phyloP scores from a whole-genome alignment of 2,329 filamentous ascomycete species.

The Drechslerella dactyloides region DNA sequence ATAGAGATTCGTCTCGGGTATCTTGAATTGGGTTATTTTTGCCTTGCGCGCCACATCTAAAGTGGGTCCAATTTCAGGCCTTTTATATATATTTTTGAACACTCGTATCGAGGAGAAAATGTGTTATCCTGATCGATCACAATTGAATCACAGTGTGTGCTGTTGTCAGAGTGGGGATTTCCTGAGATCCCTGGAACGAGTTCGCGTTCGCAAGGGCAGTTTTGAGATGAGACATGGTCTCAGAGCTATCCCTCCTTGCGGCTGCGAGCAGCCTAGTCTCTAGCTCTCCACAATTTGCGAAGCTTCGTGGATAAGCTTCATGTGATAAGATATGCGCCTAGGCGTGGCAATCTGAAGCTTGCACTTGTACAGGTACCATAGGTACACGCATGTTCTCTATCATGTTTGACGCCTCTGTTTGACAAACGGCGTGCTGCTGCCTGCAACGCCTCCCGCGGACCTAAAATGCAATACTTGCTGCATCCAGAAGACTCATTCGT shows the following conservation, averaged over 20 bases:
- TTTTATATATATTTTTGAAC: neutral
- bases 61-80: neutral
- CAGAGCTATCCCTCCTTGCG: neutral
- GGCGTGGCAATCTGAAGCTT: no score
- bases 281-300: neutral
- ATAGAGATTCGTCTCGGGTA: neutral
- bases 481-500: neutral
- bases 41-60: neutral
- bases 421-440: constrained; percentile 2
- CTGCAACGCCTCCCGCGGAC: neutral
- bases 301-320: no score
- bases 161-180: neutral
- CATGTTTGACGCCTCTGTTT: neutral
- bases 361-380: no score
- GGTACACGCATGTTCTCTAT: neutral
- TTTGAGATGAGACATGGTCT: neutral
- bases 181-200: neutral
- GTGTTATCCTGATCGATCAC: neutral
- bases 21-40: neutral
- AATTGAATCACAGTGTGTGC: no score
- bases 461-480: neutral
- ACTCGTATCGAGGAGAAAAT: neutral
- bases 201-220: neutral
- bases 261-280: neutral
- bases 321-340: no score